Conservation (phyloP, 2,329 filamentous ascomycete genomes). For the Emergomyces orientalis region DNA sequence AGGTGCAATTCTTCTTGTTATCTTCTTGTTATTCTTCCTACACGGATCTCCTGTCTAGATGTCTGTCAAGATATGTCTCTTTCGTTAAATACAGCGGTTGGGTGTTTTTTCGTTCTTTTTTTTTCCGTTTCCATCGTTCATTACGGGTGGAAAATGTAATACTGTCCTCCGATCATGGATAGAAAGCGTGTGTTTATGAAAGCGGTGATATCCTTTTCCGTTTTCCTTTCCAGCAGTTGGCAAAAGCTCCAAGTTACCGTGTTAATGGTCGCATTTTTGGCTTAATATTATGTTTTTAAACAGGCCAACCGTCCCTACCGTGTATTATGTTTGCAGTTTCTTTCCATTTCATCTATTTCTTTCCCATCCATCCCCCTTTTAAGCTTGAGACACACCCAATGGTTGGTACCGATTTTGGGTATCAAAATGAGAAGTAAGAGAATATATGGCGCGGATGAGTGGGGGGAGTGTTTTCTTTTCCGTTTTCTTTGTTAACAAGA, state of each 20-base stretch:
- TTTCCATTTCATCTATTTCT: background rate
- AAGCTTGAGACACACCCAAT: background rate
- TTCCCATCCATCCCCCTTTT: background rate
- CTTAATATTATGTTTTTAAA: background rate
- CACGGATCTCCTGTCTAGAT: background rate
- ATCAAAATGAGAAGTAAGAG: background rate
- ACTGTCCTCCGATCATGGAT: background rate
- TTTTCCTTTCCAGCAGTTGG: background rate
- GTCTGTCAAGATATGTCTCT: background rate
- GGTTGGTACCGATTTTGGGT: conserved; percentile 5
- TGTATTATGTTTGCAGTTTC: background rate
- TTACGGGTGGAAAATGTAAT: background rate
- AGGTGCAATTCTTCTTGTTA: no score
- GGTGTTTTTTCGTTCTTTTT: background rate
- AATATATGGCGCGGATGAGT: background rate
- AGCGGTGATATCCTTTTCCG: background rate
- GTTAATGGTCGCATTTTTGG: background rate
- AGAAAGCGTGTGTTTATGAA: background rate
- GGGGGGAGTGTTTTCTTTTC: background rate
- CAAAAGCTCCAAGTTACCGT: background rate
- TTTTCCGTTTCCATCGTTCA: background rate
- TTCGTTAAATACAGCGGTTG: background rate
- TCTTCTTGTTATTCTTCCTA: background rate
- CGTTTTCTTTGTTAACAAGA: background rate
- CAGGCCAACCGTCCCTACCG: background rate